Evolutionary conservation across 106 monocot species (phyloP).

Genomic region (Posidonia australis): DNA sequence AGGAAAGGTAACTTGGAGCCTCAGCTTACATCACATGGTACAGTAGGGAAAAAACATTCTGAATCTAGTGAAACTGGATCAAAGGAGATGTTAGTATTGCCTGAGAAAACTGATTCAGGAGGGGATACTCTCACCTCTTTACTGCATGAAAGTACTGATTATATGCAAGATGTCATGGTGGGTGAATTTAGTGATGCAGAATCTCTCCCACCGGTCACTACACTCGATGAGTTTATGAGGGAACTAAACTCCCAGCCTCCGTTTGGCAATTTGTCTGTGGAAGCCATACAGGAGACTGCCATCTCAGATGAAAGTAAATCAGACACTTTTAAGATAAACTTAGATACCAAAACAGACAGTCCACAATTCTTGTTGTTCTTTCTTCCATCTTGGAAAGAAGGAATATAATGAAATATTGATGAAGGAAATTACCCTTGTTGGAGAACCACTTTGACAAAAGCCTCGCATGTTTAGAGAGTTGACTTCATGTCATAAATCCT

Average conservation of each 20-base stretch:
- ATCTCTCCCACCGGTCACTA: slow-evolving; percentile 56
- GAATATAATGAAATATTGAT: too few species aligned
- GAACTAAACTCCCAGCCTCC: slow-evolving; percentile 77
- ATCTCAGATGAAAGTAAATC: slow-evolving; percentile 13
- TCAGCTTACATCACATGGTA: neutral
- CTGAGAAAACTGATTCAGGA: neutral
- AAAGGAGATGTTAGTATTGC: neutral
- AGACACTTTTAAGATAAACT: slow-evolving; percentile 12
- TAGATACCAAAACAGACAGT: slow-evolving; percentile 8
- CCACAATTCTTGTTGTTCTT: too few species aligned
- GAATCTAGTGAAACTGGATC: neutral
- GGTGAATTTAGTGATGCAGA: slow-evolving; percentile 59
- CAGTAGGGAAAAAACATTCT: neutral
- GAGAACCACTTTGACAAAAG: too few species aligned
- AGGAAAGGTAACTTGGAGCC: neutral
- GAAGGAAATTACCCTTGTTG: too few species aligned
- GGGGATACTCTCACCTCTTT: slow-evolving; percentile 2
- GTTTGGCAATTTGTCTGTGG: slow-evolving; percentile 45
- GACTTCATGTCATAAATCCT: too few species aligned
- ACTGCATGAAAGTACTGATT: slow-evolving; percentile 47
- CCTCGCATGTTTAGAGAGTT: too few species aligned
- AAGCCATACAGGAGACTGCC: slow-evolving; percentile 8
- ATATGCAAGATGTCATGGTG: slow-evolving; percentile 68
- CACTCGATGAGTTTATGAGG: slow-evolving; percentile 91
- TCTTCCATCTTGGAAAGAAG: too few species aligned